phyloP scores from a whole-genome alignment of 208 protist species.

The Trypanosoma theileri region DNA sequence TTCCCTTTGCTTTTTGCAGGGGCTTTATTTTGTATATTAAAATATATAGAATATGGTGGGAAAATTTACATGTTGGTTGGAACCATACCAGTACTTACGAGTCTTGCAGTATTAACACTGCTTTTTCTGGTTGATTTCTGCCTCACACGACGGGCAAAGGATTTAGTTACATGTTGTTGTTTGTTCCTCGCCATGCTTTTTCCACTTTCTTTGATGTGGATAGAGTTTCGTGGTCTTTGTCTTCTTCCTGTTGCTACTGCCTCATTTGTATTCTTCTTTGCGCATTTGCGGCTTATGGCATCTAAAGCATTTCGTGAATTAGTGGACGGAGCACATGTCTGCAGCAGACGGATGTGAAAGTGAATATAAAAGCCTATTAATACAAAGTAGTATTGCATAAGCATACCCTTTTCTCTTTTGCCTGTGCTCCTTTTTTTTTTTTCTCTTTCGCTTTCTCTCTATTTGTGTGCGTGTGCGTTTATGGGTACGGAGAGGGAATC shows the following conservation, averaged over 20 bases:
- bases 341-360: not conserved
- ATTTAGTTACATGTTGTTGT: constrained; percentile 56
- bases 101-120: constrained; percentile 51
- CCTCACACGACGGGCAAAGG: constrained; percentile 41
- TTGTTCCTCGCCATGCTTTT: constrained; percentile 59
- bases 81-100: constrained; percentile 54
- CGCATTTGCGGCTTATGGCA: constrained; percentile 52
- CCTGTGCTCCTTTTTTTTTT: not conserved
- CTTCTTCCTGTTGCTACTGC: constrained; percentile 56
- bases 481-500: not conserved
- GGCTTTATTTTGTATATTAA: constrained; percentile 58
- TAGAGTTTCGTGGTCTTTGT: constrained; percentile 60
- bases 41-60: constrained; percentile 68
- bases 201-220: constrained; percentile 56
- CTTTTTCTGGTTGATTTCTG: constrained; percentile 72
- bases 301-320: constrained; percentile 45
- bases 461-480: not conserved
- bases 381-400: too few relatives aligned
- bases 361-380: not conserved
- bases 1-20: constrained; percentile 66
- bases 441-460: not conserved
- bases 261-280: constrained; percentile 55
- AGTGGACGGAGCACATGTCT: constrained; percentile 22
- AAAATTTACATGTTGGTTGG: constrained; percentile 62
- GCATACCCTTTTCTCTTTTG: not conserved